phyloP scores from a whole-genome alignment of 305 asterid species.

The Caryopteris hybrid region DNA sequence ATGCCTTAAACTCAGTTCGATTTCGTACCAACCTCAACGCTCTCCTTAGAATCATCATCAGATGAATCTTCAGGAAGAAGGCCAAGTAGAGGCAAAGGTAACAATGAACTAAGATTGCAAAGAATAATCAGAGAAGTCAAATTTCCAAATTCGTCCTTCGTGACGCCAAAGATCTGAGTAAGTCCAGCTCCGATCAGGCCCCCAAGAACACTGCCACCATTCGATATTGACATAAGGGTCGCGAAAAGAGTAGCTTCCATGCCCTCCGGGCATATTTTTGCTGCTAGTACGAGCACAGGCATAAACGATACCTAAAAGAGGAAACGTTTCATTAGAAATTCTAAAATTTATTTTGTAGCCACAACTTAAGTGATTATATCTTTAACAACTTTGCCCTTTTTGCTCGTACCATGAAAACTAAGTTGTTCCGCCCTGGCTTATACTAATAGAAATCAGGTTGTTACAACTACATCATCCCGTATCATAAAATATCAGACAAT shows the following conservation, averaged over 20 bases:
- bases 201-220: constrained; percentile 85
- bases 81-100: constrained; percentile 85
- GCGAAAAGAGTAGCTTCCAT: constrained; percentile 98
- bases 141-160: constrained; percentile 69
- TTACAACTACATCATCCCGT: not conserved
- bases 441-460: not conserved
- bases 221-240: constrained; percentile 88
- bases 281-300: constrained; percentile 96
- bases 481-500: too few relatives aligned
- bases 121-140: constrained; percentile 63
- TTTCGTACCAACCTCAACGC: constrained; percentile 45
- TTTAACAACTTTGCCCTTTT: not conserved
- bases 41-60: constrained; percentile 28
- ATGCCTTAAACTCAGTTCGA: constrained; percentile 35
- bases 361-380: not conserved
- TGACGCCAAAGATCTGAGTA: constrained; percentile 78
- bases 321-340: not conserved
- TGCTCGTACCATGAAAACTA: not conserved
- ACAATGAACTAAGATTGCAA: constrained; percentile 85
- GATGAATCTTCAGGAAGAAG: constrained; percentile 64
- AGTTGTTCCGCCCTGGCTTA: not conserved
- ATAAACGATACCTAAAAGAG: constrained; percentile 71
- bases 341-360: not conserved
- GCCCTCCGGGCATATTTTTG: constrained; percentile 85
- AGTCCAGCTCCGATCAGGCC: constrained; percentile 92